Conservation (phyloP, 2,329 filamentous ascomycete species). For the Pseudogymnoascus verrucosus region DNA sequence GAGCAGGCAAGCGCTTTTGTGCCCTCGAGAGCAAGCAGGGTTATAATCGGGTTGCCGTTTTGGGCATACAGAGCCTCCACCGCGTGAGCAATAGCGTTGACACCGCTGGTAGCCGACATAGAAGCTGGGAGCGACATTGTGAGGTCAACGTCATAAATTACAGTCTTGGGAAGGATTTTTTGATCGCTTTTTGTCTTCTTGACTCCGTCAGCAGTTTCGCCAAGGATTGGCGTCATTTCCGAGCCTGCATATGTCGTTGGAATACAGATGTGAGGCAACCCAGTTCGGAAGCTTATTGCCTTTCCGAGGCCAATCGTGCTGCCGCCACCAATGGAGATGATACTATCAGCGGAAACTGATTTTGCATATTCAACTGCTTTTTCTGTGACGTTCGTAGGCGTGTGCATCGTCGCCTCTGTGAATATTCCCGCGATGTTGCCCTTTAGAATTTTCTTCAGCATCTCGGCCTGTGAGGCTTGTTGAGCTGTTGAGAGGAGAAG, state of each 20-base stretch:
- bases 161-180: conserved; percentile 50
- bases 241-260: conserved; percentile 55
- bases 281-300: conserved; percentile 44
- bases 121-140: conserved; percentile 48
- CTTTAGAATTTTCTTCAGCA: too few relatives aligned
- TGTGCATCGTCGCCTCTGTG: too few relatives aligned
- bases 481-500: too few relatives aligned
- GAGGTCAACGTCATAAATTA: conserved; percentile 58
- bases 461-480: too few relatives aligned
- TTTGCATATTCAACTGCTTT: too few relatives aligned
- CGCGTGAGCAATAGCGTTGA: conserved; percentile 56
- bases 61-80: too few relatives aligned
- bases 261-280: conserved; percentile 49
- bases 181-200: conserved; percentile 51
- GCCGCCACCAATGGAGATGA: conserved; percentile 55
- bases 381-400: too few relatives aligned
- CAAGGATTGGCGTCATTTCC: conserved; percentile 58
- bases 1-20: too few relatives aligned
- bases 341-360: conserved; percentile 7
- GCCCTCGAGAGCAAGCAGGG: too few relatives aligned
- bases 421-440: too few relatives aligned
- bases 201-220: conserved; percentile 49
- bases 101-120: conserved; percentile 49
- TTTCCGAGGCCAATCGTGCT: conserved; percentile 57
- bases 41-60: too few relatives aligned